A percentile compares a stretch with the other conserved stretches of the same genome.
Evolutionary conservation across 2,329 filamentous ascomycete genomes (phyloP).

Genomic region (Colletotrichum higginsianum): DNA sequence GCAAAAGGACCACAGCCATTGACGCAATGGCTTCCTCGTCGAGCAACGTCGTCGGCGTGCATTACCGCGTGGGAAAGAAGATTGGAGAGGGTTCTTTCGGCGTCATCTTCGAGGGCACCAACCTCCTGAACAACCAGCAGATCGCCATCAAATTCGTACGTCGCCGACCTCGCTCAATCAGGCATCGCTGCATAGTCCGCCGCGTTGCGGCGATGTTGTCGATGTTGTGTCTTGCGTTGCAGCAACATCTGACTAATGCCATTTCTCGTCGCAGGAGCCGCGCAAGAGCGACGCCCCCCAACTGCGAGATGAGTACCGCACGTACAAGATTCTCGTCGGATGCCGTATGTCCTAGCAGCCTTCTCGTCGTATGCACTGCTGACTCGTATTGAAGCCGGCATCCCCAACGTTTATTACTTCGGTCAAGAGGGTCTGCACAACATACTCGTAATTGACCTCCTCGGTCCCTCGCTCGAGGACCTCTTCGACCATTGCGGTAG

Average conservation of each 20-base stretch:
- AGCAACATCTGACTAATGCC: conserved; percentile 27
- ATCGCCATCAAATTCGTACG: conserved; percentile 99
- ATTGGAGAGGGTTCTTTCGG: conserved; percentile 99
- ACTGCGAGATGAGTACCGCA: conserved; percentile 97
- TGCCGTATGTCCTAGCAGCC: conserved; percentile 80
- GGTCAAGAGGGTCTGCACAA: conserved; percentile 99
- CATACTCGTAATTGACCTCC: conserved; percentile 96
- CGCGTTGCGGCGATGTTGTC: not conserved
- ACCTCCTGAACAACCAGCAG: conserved; percentile 98
- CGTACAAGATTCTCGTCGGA: conserved; percentile 99
- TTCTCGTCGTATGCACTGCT: conserved; percentile 5
- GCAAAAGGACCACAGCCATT: conserved; percentile 44
- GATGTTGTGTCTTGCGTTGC: not conserved
- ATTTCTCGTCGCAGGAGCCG: conserved; percentile 78
- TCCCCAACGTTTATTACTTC: conserved; percentile 99
- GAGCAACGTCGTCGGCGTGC: conserved; percentile 97
- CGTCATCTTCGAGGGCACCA: conserved; percentile 99
- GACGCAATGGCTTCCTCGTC: conserved; percentile 85
- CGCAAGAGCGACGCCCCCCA: conserved; percentile 99
- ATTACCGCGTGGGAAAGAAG: conserved; percentile 99
- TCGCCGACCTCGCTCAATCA: conserved; percentile 47
- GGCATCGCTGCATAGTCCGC: conserved; percentile 12
- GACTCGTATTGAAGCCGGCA: conserved; percentile 77
- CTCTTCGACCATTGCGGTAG: conserved; percentile 98
- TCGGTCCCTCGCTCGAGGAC: conserved; percentile 95